Conservation (phyloP, 2,329 filamentous ascomycete genomes). For the Cercospora zeina region DNA sequence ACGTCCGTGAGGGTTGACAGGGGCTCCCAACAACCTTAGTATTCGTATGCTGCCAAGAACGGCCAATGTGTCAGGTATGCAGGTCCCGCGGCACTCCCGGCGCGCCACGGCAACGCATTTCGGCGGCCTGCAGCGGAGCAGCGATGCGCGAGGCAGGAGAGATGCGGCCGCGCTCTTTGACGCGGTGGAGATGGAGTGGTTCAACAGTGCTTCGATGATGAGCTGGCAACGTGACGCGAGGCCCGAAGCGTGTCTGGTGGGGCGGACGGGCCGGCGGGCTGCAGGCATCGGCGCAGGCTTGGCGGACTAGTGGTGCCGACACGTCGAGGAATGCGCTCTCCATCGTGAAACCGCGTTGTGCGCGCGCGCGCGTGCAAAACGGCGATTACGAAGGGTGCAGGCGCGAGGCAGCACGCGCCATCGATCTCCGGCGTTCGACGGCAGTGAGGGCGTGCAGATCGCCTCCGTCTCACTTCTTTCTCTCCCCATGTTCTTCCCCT, state of each 20-base stretch:
- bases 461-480: neutral
- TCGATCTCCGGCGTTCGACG: neutral
- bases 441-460: neutral
- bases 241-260: neutral
- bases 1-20: neutral
- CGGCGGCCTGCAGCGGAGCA: neutral
- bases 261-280: neutral
- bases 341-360: neutral
- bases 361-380: neutral
- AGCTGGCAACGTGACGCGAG: neutral
- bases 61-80: slow-evolving; percentile 8
- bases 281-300: neutral
- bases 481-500: too few species aligned
- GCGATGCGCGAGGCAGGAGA: slow-evolving; percentile 3
- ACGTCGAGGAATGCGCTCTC: neutral
- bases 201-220: neutral
- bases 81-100: slow-evolving; percentile 1
- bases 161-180: neutral
- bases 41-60: neutral
- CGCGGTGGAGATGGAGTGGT: neutral
- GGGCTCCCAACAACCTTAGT: neutral
- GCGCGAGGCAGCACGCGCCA: slow-evolving; percentile 4
- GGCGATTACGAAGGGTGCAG: neutral
- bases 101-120: neutral
- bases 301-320: neutral